Conservation (phyloP, 257 asterid species). For the Striga asiatica region DNA sequence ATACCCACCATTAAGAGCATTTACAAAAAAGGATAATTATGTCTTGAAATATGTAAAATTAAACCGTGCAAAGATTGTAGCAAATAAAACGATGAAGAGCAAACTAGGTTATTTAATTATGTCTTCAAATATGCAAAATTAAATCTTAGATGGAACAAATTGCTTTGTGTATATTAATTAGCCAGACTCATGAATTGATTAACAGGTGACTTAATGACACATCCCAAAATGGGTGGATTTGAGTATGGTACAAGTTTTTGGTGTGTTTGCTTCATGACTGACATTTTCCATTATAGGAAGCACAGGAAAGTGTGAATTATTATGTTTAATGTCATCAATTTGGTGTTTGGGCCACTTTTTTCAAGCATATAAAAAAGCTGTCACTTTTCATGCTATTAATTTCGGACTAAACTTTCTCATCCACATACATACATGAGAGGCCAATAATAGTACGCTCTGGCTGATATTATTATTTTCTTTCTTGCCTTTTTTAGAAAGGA, state of each 20-base stretch:
- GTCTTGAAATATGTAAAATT: too few species aligned
- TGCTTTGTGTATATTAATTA: neutral
- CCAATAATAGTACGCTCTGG: too few species aligned
- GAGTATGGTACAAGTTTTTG: neutral
- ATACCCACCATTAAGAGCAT: too few species aligned
- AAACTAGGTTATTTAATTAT: too few species aligned
- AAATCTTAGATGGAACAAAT: too few species aligned
- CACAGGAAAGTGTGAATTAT: constrained; percentile 19
- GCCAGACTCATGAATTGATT: too few species aligned
- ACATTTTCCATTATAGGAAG: constrained; percentile 1
- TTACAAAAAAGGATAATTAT: too few species aligned
- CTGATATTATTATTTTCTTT: neutral
- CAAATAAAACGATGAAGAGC: too few species aligned
- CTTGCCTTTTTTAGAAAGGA: neutral
- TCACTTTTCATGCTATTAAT: constrained; percentile 18
- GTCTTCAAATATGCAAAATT: too few species aligned
- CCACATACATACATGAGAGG: constrained; percentile 6
- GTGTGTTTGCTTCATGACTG: constrained; percentile 15
- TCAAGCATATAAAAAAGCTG: constrained; percentile 23
- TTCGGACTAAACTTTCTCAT: constrained; percentile 20
- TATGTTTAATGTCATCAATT: constrained; percentile 14
- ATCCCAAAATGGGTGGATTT: too few species aligned
- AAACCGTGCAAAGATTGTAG: too few species aligned
- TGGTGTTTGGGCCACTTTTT: constrained; percentile 16
- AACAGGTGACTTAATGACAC: too few species aligned